Percentiles rank a stretch among this genome's conserved stretches.
Evolutionary conservation across 495 filamentous ascomycete species (phyloP).

Genomic region (Neurospora hispaniola): DNA sequence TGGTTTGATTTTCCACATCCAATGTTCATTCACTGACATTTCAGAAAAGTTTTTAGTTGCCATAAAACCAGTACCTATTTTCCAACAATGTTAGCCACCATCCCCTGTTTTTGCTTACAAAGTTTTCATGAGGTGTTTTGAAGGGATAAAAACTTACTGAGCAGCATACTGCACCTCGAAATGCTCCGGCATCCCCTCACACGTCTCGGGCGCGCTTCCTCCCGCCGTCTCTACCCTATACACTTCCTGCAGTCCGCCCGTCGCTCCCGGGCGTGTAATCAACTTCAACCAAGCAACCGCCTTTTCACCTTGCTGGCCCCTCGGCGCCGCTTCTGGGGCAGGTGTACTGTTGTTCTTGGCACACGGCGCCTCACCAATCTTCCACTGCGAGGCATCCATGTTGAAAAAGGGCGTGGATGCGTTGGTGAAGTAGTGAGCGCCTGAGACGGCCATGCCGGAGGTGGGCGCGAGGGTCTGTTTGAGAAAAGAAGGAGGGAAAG

Average conservation of each 20-base stretch:
- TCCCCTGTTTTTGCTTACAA: too few relatives aligned
- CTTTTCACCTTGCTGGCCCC: constrained; percentile 38
- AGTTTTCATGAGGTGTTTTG: too few relatives aligned
- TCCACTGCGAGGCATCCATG: constrained; percentile 39
- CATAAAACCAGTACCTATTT: constrained; percentile 33
- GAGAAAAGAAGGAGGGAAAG: background rate
- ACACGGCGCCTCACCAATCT: constrained; percentile 51
- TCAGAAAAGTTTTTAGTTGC: constrained; percentile 4
- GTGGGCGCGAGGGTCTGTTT: constrained; percentile 28
- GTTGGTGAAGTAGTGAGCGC: constrained; percentile 70
- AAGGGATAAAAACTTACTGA: constrained; percentile 47
- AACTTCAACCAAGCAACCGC: constrained; percentile 70
- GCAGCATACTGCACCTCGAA: constrained; percentile 77
- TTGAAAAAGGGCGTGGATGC: constrained; percentile 68
- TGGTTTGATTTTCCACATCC: background rate
- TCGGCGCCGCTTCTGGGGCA: constrained; percentile 49
- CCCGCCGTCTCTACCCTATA: constrained; percentile 84
- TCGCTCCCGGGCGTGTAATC: constrained; percentile 39
- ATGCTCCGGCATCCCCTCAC: constrained; percentile 46
- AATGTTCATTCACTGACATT: background rate
- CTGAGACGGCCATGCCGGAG: constrained; percentile 50
- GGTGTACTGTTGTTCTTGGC: constrained; percentile 41
- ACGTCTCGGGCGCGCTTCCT: constrained; percentile 66
- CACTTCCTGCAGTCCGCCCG: constrained; percentile 55
- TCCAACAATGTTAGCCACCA: constrained; percentile 1